Conservation (phyloP, 352 stramenopile species). For the Albugo laibachii region DNA sequence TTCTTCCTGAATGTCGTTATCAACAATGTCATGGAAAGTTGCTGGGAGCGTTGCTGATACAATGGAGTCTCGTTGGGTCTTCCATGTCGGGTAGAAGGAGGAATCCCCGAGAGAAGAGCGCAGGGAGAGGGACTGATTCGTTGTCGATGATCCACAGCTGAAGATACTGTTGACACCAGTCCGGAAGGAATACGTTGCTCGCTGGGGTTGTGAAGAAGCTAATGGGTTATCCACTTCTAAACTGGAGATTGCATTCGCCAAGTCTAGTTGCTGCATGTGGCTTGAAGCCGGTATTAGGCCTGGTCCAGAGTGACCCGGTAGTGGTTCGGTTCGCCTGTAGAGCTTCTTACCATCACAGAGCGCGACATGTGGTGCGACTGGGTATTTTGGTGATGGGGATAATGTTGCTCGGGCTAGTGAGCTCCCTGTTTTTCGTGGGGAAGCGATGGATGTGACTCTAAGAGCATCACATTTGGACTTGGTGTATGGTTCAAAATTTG, state of each 20-base stretch:
- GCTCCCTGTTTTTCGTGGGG: background rate
- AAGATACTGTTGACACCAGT: too few species aligned
- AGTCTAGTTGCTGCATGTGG: constrained; percentile 61
- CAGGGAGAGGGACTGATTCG: too few species aligned
- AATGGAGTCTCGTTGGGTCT: too few species aligned
- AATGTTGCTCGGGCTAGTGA: background rate
- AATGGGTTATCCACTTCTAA: constrained; percentile 60
- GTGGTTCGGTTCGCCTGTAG: background rate
- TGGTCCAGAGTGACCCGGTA: background rate
- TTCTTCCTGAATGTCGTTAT: too few species aligned
- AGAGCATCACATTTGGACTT: too few species aligned
- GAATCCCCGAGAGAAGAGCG: too few species aligned
- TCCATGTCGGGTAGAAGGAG: too few species aligned
- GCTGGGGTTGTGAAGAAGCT: constrained; percentile 3
- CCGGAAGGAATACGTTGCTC: too few species aligned
- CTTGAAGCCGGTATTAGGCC: constrained; percentile 34
- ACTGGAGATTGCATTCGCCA: constrained; percentile 53
- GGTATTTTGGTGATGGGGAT: background rate
- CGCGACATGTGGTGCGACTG: background rate
- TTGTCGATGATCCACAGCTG: too few species aligned
- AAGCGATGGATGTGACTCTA: background rate
- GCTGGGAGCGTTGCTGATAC: too few species aligned
- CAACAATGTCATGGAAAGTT: too few species aligned
- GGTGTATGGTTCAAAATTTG: background rate
- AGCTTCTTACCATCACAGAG: background rate